phyloP scores from a whole-genome alignment of 768 basidiomycete genomes.

The Kondoa malvinella region DNA sequence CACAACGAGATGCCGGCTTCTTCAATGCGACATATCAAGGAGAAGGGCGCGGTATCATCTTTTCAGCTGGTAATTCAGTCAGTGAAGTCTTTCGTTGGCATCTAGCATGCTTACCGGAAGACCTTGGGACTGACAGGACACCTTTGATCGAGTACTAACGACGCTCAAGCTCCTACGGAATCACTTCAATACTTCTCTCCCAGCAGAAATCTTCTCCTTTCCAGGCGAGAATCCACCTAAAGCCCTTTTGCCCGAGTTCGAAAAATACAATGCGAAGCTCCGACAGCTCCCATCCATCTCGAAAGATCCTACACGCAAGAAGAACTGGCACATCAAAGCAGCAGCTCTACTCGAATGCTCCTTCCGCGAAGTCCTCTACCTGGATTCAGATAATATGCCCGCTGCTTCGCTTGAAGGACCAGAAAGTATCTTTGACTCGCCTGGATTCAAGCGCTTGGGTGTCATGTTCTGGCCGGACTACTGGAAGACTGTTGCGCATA shows the following conservation, averaged over 20 bases:
- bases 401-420: slow-evolving; percentile 4
- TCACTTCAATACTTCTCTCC: slow-evolving; percentile 26
- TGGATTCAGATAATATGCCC: slow-evolving; percentile 25
- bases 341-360: slow-evolving; percentile 28
- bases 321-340: slow-evolving; percentile 33
- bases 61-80: slow-evolving; percentile 38
- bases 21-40: slow-evolving; percentile 7
- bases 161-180: slow-evolving; percentile 27
- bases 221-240: slow-evolving; percentile 31
- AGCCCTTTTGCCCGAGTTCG: slow-evolving; percentile 20
- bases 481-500: slow-evolving; percentile 34
- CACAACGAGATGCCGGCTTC: slow-evolving; percentile 13
- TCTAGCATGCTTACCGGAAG: background rate
- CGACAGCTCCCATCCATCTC: slow-evolving; percentile 23
- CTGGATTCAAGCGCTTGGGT: slow-evolving; percentile 33
- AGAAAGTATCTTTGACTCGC: slow-evolving; percentile 33
- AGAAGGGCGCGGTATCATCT: slow-evolving; percentile 32
- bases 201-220: slow-evolving; percentile 34
- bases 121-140: slow-evolving; percentile 22
- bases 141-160: slow-evolving; percentile 28
- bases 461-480: slow-evolving; percentile 33
- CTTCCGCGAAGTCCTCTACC: slow-evolving; percentile 34
- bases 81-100: slow-evolving; percentile 21
- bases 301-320: slow-evolving; percentile 28
- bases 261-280: slow-evolving; percentile 9